A percentile compares a stretch with the other conserved stretches of the same genome.
Evolutionary conservation across 2,329 filamentous ascomycete genomes (phyloP).

Genomic region (Paecilomyces formosus): DNA sequence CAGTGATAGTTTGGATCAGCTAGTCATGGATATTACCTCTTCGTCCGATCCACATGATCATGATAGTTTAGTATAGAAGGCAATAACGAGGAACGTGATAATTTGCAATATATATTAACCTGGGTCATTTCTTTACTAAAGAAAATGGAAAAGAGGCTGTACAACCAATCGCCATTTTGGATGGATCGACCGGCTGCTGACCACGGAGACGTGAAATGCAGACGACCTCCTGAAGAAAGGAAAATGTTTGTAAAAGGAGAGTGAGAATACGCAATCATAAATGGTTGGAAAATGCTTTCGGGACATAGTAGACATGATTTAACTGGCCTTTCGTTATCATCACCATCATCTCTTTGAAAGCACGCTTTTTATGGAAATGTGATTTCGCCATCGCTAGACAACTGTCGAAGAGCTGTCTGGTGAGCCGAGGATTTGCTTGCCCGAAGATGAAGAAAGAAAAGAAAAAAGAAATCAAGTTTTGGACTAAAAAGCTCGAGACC

Average conservation of each 20-base stretch:
- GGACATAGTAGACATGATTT: constrained; percentile 1
- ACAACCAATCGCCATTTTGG: too few relatives aligned
- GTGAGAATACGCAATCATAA: not conserved
- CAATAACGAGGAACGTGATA: not conserved
- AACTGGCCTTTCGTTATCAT: constrained; percentile 6
- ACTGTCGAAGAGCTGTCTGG: not conserved
- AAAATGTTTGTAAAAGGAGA: not conserved
- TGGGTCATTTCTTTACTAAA: not conserved
- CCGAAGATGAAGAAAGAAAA: constrained; percentile 1
- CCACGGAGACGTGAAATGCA: not conserved
- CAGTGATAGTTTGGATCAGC: too few relatives aligned
- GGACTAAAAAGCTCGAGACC: not conserved
- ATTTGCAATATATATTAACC: not conserved
- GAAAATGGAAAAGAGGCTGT: not conserved
- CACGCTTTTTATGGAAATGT: constrained; percentile 1
- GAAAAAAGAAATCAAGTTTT: constrained; percentile 3
- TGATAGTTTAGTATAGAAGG: not conserved
- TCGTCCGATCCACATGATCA: too few relatives aligned
- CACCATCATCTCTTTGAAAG: constrained; percentile 6
- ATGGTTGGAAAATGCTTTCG: not conserved
- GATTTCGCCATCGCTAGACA: not conserved
- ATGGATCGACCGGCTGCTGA: not conserved
- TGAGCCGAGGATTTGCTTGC: constrained; percentile 2
- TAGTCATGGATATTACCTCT: too few relatives aligned
- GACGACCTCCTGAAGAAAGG: not conserved